Evolutionary conservation across 1,139 yeast genomes (phyloP).

Genomic region (Tardiomyces blankii): DNA sequence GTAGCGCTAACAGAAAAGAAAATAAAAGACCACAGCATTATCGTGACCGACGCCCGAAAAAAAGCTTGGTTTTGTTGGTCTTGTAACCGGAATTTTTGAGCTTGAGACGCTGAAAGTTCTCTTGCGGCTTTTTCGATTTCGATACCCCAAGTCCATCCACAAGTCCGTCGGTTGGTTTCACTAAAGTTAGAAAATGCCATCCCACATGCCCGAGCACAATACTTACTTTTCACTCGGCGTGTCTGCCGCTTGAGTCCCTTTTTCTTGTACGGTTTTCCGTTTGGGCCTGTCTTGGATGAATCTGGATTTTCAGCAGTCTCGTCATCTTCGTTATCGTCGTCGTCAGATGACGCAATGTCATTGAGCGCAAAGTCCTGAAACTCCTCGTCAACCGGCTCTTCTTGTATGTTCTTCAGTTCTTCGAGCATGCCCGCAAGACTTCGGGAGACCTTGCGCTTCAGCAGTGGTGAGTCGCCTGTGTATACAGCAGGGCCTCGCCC

Average conservation of each 20-base stretch:
- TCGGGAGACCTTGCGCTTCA: conserved; percentile 20
- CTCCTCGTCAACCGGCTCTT: conserved; percentile 14
- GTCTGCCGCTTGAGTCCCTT: conserved; percentile 53
- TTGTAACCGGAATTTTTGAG: conserved; percentile 17
- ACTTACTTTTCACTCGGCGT: conserved; percentile 46
- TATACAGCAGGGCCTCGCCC: conserved; percentile 2
- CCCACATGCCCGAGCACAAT: conserved; percentile 22
- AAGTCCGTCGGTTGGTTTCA: conserved; percentile 3
- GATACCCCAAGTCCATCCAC: conserved; percentile 3
- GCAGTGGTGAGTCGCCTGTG: conserved; percentile 24
- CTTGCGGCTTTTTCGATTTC: conserved; percentile 9
- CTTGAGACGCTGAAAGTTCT: conserved; percentile 15
- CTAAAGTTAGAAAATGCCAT: conserved; percentile 3
- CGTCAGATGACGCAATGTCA: not conserved
- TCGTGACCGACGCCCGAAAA: conserved; percentile 1
- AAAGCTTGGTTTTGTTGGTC: conserved; percentile 8
- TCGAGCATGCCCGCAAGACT: conserved; percentile 31
- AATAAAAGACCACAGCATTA: not conserved
- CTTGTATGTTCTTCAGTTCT: conserved; percentile 26
- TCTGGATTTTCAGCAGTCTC: conserved; percentile 9
- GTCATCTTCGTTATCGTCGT: not conserved
- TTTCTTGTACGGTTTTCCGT: conserved; percentile 21
- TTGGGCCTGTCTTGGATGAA: conserved; percentile 17
- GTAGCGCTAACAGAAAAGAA: not conserved
- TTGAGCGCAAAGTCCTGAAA: conserved; percentile 8